These are phyloP conservation scores for Gillenia trifoliata DNA, from an alignment of 306 rosid species.

Conservation along the genomic window DNA sequence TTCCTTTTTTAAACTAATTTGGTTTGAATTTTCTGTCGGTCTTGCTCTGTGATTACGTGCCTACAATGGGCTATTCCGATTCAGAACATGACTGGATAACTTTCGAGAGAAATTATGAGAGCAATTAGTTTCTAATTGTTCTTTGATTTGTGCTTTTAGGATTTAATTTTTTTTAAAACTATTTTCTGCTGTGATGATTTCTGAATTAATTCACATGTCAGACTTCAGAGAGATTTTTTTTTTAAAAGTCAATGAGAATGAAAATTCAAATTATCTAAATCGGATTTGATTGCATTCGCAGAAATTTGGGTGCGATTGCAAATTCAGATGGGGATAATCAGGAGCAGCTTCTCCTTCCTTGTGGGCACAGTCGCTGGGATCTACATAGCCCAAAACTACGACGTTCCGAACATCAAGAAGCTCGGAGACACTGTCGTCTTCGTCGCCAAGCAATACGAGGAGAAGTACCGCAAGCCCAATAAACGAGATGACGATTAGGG, in stretches of 20 bases:
- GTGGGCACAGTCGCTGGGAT: constrained; percentile 53
- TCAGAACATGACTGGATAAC: constrained; percentile 21
- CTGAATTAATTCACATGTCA: constrained; percentile 72
- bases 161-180: no score
- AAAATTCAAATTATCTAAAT: constrained; percentile 36
- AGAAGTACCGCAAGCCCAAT: constrained; percentile 54
- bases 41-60: constrained; percentile 70
- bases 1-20: not conserved
- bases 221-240: constrained; percentile 78
- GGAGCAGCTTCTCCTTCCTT: constrained; percentile 66
- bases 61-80: constrained; percentile 64
- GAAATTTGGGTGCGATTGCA: no score
- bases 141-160: no score
- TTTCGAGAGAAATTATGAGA: constrained; percentile 28
- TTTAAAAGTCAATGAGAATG: constrained; percentile 52
- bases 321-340: constrained; percentile 64
- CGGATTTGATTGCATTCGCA: no score
- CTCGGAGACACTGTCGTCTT: constrained; percentile 34
- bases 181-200: constrained; percentile 45
- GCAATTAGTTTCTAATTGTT: constrained; percentile 12
- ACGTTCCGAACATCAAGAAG: constrained; percentile 66
- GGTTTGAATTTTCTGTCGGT: constrained; percentile 22
- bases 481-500: constrained; percentile 35
- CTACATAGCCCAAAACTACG: constrained; percentile 70
- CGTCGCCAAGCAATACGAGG: constrained; percentile 46